Conservation (phyloP, 2,329 filamentous ascomycete species). For the Scedosporium minutisporum region DNA sequence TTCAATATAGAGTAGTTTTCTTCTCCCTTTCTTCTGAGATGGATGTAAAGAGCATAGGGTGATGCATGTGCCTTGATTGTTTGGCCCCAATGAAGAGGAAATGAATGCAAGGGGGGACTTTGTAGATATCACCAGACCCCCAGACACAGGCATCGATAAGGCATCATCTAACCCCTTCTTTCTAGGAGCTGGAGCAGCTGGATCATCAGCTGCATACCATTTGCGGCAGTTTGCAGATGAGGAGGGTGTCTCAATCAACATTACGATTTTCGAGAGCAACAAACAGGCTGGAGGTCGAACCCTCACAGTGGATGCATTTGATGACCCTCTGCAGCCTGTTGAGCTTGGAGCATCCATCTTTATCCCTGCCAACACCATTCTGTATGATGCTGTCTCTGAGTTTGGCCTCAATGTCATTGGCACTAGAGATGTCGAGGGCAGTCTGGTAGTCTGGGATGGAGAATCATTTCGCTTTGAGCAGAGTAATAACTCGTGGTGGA, state of each 20-base stretch:
- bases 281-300: constrained; percentile 74
- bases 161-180: constrained; percentile 4
- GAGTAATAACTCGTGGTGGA: constrained; percentile 63
- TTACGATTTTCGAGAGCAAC: constrained; percentile 80
- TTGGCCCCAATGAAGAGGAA: background rate
- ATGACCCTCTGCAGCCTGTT: constrained; percentile 55
- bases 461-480: constrained; percentile 60
- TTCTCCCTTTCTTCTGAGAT: no score
- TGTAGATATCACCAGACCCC: background rate
- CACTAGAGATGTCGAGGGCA: constrained; percentile 34
- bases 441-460: constrained; percentile 80
- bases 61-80: background rate
- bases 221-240: constrained; percentile 60
- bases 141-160: background rate
- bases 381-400: constrained; percentile 60
- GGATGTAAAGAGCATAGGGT: no score
- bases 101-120: background rate
- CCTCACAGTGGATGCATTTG: constrained; percentile 71
- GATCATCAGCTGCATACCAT: constrained; percentile 79
- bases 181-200: constrained; percentile 78
- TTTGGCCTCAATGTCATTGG: constrained; percentile 58
- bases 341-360: constrained; percentile 93
- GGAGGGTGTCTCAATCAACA: constrained; percentile 54
- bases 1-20: no score
- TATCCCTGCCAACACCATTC: constrained; percentile 71